Evolutionary conservation across 768 basidiomycete genomes (phyloP).

Genomic region (Pisolithus marmoratus): DNA sequence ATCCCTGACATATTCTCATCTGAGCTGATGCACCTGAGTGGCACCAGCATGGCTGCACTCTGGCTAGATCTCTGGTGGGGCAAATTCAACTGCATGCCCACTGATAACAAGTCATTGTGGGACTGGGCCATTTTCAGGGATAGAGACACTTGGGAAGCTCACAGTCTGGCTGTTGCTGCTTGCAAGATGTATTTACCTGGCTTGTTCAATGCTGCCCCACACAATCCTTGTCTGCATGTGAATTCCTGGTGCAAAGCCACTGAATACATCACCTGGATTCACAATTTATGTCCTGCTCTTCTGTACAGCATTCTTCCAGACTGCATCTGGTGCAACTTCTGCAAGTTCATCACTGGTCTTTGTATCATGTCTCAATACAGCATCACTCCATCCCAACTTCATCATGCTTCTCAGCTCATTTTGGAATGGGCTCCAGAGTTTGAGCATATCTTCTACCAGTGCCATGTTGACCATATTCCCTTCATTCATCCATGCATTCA

Average conservation of each 20-base stretch:
- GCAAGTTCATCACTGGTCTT: not conserved
- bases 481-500: slow-evolving; percentile 25
- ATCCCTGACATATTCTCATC: slow-evolving; percentile 31
- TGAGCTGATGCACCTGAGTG: slow-evolving; percentile 38
- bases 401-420: not conserved
- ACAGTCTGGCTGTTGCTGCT: slow-evolving; percentile 6
- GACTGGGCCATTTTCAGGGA: not conserved
- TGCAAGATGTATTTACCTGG: slow-evolving; percentile 11
- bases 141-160: not conserved
- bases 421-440: slow-evolving; percentile 21
- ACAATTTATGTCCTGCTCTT: not conserved
- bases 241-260: not conserved
- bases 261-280: not conserved
- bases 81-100: slow-evolving; percentile 2
- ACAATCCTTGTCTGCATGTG: slow-evolving; percentile 4
- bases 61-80: slow-evolving; percentile 8
- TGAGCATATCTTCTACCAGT: slow-evolving; percentile 23
- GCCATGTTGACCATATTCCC: slow-evolving; percentile 18
- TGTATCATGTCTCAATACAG: not conserved
- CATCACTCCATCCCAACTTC: not conserved
- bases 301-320: not conserved
- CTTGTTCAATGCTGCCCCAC: slow-evolving; percentile 16
- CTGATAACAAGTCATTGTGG: not conserved
- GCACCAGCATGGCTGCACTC: slow-evolving; percentile 19
- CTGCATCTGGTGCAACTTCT: not conserved